Percentiles rank a stretch among this genome's conserved stretches.
Conservation (phyloP, 768 basidiomycete species). For the Mrakia gelida region DNA sequence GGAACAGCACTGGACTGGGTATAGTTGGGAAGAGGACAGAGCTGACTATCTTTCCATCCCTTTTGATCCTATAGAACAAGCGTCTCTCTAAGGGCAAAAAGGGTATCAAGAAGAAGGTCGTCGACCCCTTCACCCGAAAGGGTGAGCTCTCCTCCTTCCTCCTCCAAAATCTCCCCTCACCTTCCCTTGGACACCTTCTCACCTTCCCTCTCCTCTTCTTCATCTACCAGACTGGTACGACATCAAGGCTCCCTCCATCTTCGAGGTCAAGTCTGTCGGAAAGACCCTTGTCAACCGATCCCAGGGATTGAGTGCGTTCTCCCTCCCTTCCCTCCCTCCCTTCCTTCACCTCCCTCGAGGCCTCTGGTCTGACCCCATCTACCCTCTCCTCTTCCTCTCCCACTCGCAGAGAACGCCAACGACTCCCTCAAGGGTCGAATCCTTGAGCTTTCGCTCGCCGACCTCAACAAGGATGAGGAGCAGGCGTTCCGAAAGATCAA, state of each 20-base stretch:
- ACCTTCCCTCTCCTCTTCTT: background rate
- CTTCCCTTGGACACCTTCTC: background rate
- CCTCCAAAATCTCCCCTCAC: background rate
- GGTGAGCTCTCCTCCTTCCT: constrained; percentile 52
- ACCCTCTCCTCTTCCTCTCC: background rate
- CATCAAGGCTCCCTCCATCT: constrained; percentile 96
- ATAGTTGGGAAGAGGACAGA: background rate
- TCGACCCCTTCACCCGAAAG: constrained; percentile 99
- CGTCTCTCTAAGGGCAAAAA: constrained; percentile 48
- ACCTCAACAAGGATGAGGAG: constrained; percentile 99
- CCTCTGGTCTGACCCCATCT: background rate
- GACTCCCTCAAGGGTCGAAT: constrained; percentile 97
- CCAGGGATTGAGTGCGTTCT: constrained; percentile 85
- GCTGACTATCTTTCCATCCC: background rate
- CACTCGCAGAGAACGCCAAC: constrained; percentile 81
- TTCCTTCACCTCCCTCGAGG: background rate
- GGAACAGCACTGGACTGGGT: background rate
- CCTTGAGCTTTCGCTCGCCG: constrained; percentile 90
- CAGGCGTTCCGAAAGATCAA: constrained; percentile 99
- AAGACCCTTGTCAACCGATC: constrained; percentile 99
- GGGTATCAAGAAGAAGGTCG: constrained; percentile 98
- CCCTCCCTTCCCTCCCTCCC: background rate
- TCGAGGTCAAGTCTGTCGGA: constrained; percentile 92
- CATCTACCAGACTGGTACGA: constrained; percentile 84
- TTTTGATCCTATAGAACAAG: constrained; percentile 68